Conservation (phyloP, 2,329 filamentous ascomycete genomes). For the Xenosphaeropsis pyriputrescens region DNA sequence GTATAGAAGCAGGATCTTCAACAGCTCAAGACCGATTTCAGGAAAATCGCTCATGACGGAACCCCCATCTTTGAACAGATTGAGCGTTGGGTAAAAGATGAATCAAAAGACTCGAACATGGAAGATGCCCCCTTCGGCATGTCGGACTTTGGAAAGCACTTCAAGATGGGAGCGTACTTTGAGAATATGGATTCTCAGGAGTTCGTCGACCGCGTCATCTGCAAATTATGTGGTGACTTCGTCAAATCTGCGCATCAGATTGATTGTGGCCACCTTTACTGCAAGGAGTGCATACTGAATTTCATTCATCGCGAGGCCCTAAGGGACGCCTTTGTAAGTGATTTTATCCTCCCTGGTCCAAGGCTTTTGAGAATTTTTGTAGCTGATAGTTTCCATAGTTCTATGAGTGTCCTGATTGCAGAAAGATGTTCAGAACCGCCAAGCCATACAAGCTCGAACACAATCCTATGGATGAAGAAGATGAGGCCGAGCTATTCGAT, state of each 20-base stretch:
- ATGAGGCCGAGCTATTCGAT: no score
- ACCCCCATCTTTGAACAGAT: constrained; percentile 15
- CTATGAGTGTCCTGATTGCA: no score
- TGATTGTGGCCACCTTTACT: constrained; percentile 39
- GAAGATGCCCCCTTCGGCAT: constrained; percentile 9
- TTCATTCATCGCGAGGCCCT: constrained; percentile 14
- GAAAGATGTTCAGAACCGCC: no score
- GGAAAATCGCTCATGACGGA: constrained; percentile 1
- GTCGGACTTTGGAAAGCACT: constrained; percentile 15
- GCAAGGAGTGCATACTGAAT: constrained; percentile 27
- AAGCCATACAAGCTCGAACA: no score
- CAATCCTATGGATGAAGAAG: no score
- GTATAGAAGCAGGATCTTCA: constrained; percentile 13
- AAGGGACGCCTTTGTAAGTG: constrained; percentile 10
- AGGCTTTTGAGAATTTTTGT: background rate
- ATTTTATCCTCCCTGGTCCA: constrained; percentile 2
- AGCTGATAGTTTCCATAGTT: background rate
- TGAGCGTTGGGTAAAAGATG: constrained; percentile 9
- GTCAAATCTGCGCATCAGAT: no score
- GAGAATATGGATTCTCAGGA: constrained; percentile 14
- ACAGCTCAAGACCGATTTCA: constrained; percentile 5
- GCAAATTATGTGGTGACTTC: no score
- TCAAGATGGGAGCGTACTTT: constrained; percentile 11
- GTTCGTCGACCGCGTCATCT: constrained; percentile 19
- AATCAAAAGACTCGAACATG: background rate